Evolutionary conservation across 2,329 filamentous ascomycete species (phyloP).

Genomic region (Daldinia sp.): DNA sequence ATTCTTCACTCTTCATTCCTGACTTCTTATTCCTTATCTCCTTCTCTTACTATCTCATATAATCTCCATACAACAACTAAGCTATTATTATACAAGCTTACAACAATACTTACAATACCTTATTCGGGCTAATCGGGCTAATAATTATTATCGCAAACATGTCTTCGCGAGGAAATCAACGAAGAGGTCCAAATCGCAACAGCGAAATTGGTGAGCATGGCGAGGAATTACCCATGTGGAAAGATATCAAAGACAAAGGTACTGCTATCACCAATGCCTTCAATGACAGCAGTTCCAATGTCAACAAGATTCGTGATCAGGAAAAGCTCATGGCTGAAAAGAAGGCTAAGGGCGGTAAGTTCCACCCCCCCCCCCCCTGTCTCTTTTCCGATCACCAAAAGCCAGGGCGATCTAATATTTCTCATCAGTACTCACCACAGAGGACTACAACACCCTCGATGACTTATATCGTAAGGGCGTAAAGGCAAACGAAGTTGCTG

Average conservation of each 20-base stretch:
- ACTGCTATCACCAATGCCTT: constrained; percentile 52
- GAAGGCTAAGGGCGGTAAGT: constrained; percentile 51
- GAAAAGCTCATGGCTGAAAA: constrained; percentile 56
- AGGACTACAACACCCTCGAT: constrained; percentile 54
- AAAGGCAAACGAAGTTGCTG: constrained; percentile 50
- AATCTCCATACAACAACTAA: background rate
- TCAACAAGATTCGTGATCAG: constrained; percentile 55
- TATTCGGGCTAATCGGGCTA: background rate
- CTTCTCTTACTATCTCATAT: background rate
- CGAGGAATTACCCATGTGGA: constrained; percentile 59
- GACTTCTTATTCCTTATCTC: background rate
- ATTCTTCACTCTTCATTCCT: too few species aligned
- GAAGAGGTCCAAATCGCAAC: constrained; percentile 54
- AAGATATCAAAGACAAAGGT: constrained; percentile 56
- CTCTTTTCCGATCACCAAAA: constrained; percentile 42
- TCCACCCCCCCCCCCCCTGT: constrained; percentile 42
- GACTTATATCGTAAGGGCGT: constrained; percentile 52
- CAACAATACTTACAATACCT: background rate
- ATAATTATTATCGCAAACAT: constrained; percentile 31
- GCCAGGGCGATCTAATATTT: constrained; percentile 43
- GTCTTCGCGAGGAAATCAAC: constrained; percentile 51
- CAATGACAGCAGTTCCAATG: constrained; percentile 57
- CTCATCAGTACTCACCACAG: constrained; percentile 46
- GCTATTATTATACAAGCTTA: background rate
- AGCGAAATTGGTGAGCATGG: constrained; percentile 56